Base-by-base conservation (phyloP, 345 rosid species). In the Salix exigua region DNA sequence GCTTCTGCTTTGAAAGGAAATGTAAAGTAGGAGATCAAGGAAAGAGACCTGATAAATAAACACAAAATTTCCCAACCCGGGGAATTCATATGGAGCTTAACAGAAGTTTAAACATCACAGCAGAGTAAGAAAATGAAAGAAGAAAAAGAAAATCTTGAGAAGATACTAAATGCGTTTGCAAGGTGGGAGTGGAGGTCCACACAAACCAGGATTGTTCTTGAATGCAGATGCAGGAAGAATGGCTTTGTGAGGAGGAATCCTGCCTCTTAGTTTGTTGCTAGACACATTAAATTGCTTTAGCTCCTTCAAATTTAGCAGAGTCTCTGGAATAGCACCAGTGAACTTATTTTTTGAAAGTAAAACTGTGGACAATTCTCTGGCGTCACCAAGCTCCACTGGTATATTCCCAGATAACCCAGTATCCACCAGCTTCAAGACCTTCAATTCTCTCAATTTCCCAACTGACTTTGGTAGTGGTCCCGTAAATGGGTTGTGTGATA, bases 141-240 rank as follows among this genome's bases (percentile, higher is more conserved):
- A 35, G 12, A 9, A 10, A 30, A 72, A 10, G 2, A 16, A 7
- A 40, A 19, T 44, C 18, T 3, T 51, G 58, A 71, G 2, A 64
- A 67, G 31, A 21, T 46, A 72, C 69, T 78, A 78, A 7, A 48
- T 66, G 53, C 62, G 53, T 30, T 78, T 78, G 42, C 94, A 88
- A 66, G 89, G 88, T 35, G 85, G 88, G 79, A 90, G 89, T 26
- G 91, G 90, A 66, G 75, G 38, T 23, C 85, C 91, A 66, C 91
- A 90, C 64, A 87, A 82, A 8, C 88, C 87, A 42, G 76, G 77
- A 72, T 87, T 90, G 40, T 84, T 75, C 64, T 35, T 33, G 71
- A 87, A 87, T 4, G 88, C 80, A 67, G 88, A 85, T 0, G 51
- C 88, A 16, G 92, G 89, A 71, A 90, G 66, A 4, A 6, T 70